Evolutionary conservation across 1,284 basidiomycete genomes (phyloP).

Genomic region (Cryptococcus sp.): DNA sequence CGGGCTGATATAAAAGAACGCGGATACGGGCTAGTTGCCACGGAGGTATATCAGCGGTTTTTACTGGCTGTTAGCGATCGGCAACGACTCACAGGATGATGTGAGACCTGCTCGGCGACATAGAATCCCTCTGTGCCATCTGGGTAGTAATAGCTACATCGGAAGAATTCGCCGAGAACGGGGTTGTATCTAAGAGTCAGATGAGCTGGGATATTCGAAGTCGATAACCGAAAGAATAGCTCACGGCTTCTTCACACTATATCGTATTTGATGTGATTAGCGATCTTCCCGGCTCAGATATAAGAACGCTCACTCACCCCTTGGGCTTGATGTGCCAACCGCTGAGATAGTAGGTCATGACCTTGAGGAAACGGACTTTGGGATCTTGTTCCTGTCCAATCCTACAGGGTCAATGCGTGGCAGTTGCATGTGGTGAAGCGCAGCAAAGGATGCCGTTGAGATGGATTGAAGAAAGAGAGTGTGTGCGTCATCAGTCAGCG

Average conservation of each 20-base stretch:
- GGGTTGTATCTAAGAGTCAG: conserved; percentile 77
- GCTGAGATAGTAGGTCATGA: conserved; percentile 93
- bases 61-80: background rate
- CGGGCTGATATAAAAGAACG: conserved; percentile 96
- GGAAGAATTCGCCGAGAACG: conserved; percentile 95
- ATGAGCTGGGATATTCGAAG: conserved; percentile 5
- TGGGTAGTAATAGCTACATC: conserved; percentile 90
- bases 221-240: conserved; percentile 39
- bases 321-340: conserved; percentile 99
- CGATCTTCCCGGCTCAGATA: background rate
- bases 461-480: background rate
- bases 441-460: conserved; percentile 8
- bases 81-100: conserved; percentile 48
- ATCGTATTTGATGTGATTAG: conserved; percentile 4
- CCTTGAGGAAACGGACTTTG: conserved; percentile 87
- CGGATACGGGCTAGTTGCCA: conserved; percentile 70
- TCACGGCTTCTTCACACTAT: conserved; percentile 90
- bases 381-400: conserved; percentile 61
- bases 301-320: conserved; percentile 55
- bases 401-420: conserved; percentile 13
- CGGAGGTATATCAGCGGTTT: background rate
- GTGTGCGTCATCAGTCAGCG: too few species aligned
- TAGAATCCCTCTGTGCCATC: conserved; percentile 93
- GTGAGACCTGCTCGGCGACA: conserved; percentile 85
- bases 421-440: background rate